A percentile compares a stretch with the other conserved stretches of the same genome.
phyloP scores from a whole-genome alignment of 164 flowering plant genomes.

The Aristolochia fimbriata region DNA sequence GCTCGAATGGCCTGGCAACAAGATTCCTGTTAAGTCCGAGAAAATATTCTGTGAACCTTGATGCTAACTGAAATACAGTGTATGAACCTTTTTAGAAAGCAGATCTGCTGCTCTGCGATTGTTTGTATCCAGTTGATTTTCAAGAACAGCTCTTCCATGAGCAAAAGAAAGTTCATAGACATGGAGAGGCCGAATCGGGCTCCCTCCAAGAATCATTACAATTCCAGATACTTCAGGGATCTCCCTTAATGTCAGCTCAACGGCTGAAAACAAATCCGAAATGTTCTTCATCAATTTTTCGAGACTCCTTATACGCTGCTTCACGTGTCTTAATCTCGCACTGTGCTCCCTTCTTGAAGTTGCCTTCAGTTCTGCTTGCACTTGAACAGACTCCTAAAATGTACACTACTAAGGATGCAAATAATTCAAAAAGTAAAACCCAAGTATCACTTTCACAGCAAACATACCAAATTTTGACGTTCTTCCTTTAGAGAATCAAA shows the following conservation, averaged over 20 bases:
- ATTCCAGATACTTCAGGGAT: conserved; percentile 38
- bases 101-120: conserved; percentile 54
- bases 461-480: conserved; percentile 55
- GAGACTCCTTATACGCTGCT: conserved; percentile 46
- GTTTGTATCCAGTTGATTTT: conserved; percentile 20
- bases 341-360: conserved; percentile 41
- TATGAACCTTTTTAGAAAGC: conserved; percentile 68
- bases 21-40: conserved; percentile 4
- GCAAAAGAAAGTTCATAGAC: conserved; percentile 61
- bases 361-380: conserved; percentile 29
- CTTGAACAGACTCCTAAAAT: conserved; percentile 40
- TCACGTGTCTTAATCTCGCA: conserved; percentile 66
- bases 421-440: conserved; percentile 4
- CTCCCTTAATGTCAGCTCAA: conserved; percentile 47
- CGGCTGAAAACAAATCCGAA: conserved; percentile 38
- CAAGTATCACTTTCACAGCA: conserved; percentile 1
- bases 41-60: not conserved
- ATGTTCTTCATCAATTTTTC: conserved; percentile 65
- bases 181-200: conserved; percentile 68
- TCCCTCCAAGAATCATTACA: conserved; percentile 65
- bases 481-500: conserved; percentile 49
- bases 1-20: conserved; percentile 58
- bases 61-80: not conserved
- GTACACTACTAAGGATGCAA: conserved; percentile 13
- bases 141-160: conserved; percentile 22